These are phyloP conservation scores for Sparassis latifolia DNA, from an alignment of 1,284 basidiomycete species.

Conservation along the genomic window DNA sequence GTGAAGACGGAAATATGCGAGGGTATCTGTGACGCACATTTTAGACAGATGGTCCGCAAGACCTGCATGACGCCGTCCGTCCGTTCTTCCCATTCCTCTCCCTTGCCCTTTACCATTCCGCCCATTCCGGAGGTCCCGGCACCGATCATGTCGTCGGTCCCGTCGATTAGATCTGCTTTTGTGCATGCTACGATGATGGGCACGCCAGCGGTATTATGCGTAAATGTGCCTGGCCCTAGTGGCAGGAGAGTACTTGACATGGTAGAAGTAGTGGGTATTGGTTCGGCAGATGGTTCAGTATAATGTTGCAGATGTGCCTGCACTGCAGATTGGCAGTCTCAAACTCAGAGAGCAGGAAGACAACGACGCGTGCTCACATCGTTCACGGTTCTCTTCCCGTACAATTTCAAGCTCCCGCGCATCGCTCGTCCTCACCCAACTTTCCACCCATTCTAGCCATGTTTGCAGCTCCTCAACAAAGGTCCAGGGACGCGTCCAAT, in stretches of 20 bases:
- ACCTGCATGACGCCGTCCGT: constrained; percentile 96
- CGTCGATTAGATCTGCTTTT: constrained; percentile 85
- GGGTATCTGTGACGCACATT: constrained; percentile 54
- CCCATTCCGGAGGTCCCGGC: constrained; percentile 70
- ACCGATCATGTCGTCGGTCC: constrained; percentile 63
- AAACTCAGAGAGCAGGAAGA: background rate
- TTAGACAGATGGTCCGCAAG: constrained; percentile 84
- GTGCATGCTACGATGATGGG: constrained; percentile 90
- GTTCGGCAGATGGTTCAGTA: constrained; percentile 69
- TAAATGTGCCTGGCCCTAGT: constrained; percentile 72
- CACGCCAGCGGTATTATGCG: constrained; percentile 77
- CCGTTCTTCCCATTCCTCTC: constrained; percentile 89
- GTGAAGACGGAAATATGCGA: background rate
- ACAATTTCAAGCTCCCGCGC: constrained; percentile 63
- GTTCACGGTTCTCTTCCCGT: constrained; percentile 76
- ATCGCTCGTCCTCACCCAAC: constrained; percentile 68
- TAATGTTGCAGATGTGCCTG: constrained; percentile 88
- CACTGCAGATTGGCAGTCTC: constrained; percentile 41
- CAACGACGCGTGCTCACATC: constrained; percentile 50
- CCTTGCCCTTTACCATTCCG: constrained; percentile 80
- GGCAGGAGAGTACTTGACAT: constrained; percentile 64
- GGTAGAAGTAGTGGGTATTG: constrained; percentile 50
- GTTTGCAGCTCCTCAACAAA: constrained; percentile 84
- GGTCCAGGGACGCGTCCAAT: constrained; percentile 92
- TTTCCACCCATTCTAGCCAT: constrained; percentile 84